Evolutionary conservation across 306 rosid species (phyloP).

Genomic region (Potentilla sterilis): DNA sequence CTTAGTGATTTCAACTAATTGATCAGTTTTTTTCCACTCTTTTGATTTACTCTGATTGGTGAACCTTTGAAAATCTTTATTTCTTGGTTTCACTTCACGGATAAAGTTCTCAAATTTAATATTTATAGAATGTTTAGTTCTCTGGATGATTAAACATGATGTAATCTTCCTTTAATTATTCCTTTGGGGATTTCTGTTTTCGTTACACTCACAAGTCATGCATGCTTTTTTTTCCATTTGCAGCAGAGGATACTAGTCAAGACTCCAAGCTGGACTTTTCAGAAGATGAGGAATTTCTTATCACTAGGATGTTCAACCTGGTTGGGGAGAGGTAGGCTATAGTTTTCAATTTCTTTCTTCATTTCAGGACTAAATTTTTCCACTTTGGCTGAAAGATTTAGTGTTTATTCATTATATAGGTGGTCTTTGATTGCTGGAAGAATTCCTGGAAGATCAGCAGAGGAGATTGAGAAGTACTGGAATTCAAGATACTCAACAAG

Average conservation of each 20-base stretch:
- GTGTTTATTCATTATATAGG: conserved; percentile 28
- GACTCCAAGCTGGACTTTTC: conserved; percentile 60
- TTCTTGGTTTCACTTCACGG: neutral
- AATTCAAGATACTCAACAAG: conserved; percentile 66
- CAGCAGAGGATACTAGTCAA: conserved; percentile 47
- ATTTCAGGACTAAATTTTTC: neutral
- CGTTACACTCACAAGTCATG: neutral
- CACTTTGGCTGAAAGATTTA: neutral
- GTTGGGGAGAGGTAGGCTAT: conserved; percentile 70
- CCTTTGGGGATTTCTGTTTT: neutral
- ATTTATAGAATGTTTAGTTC: neutral
- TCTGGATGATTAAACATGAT: neutral
- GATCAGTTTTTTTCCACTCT: neutral
- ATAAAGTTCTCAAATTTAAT: neutral
- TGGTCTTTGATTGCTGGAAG: conserved; percentile 97
- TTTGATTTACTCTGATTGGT: neutral
- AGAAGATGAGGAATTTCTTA: conserved; percentile 81
- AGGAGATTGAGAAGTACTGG: conserved; percentile 87
- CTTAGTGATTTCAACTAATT: neutral
- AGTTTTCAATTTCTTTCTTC: neutral
- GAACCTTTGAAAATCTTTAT: neutral
- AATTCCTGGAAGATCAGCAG: conserved; percentile 96
- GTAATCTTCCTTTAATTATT: neutral
- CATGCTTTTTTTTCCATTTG: neutral
- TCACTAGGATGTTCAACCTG: conserved; percentile 75